These are phyloP conservation scores for Entelexis paramagnoliae DNA, from an alignment of 1,139 yeast species.

Conservation along the genomic window DNA sequence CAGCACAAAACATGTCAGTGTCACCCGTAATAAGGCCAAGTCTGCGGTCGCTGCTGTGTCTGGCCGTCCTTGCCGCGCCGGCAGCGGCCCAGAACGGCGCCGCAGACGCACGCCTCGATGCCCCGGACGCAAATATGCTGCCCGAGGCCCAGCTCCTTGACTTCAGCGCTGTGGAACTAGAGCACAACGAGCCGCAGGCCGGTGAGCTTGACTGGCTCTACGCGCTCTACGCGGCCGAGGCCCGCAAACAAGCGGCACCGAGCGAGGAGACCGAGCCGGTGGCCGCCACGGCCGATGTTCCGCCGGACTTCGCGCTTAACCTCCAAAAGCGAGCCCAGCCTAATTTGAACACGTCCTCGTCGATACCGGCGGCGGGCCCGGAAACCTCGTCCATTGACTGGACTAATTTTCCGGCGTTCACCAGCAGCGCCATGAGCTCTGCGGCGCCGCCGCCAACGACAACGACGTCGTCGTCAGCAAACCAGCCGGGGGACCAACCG, in stretches of 20 bases:
- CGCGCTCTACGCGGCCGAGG: neutral
- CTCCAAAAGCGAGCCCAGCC: conserved; percentile 2
- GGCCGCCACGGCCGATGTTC: neutral
- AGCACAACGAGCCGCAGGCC: neutral
- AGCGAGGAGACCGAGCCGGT: neutral
- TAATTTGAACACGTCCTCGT: neutral
- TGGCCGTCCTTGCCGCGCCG: neutral
- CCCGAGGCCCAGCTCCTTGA: neutral
- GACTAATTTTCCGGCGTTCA: neutral
- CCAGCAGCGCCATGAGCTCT: neutral
- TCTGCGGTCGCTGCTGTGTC: neutral
- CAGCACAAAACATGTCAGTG: neutral
- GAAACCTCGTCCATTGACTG: conserved; percentile 2
- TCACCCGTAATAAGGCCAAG: neutral
- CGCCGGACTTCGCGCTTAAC: neutral
- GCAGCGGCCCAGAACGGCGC: neutral
- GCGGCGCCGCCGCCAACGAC: neutral
- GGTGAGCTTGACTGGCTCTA: neutral
- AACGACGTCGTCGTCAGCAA: neutral
- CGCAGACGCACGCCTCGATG: neutral
- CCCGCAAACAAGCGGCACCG: neutral
- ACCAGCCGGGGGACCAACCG: neutral
- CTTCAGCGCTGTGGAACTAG: neutral
- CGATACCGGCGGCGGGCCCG: neutral
- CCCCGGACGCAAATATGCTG: neutral